Conservation (phyloP, 768 basidiomycete genomes). For the Phlebiopsis flavidoalba region DNA sequence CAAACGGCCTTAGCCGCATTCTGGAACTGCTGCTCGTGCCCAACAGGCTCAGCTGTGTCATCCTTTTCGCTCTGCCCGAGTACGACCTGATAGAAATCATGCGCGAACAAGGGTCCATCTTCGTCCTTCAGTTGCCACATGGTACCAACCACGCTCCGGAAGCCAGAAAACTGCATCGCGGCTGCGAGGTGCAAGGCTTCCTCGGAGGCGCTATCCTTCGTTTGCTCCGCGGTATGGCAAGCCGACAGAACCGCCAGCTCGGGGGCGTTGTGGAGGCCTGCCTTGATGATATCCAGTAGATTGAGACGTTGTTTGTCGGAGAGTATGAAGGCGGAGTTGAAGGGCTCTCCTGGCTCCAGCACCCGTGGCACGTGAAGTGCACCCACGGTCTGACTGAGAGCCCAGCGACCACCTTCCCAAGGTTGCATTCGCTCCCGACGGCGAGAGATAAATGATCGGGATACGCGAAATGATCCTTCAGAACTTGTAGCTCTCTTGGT, state of each 20-base stretch:
- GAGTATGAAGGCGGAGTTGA: conserved; percentile 23
- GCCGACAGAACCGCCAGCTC: conserved; percentile 42
- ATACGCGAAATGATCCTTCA: not conserved
- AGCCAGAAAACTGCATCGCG: conserved; percentile 32
- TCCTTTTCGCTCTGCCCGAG: not conserved
- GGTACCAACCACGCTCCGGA: conserved; percentile 32
- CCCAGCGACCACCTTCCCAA: conserved; percentile 6
- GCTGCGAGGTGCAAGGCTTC: conserved; percentile 39
- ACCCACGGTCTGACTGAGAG: conserved; percentile 13
- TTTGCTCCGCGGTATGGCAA: conserved; percentile 32
- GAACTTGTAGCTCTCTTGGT: not conserved
- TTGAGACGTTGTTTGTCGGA: conserved; percentile 19
- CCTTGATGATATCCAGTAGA: conserved; percentile 18
- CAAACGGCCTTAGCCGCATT: conserved; percentile 1
- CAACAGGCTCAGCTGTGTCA: not conserved
- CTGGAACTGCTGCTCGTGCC: not conserved
- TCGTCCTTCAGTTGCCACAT: conserved; percentile 39
- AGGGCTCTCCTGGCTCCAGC: conserved; percentile 16
- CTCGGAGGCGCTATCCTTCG: conserved; percentile 27
- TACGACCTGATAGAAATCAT: conserved; percentile 23
- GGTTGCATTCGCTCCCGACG: not conserved
- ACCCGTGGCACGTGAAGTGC: conserved; percentile 27
- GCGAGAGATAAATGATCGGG: not conserved
- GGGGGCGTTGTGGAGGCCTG: conserved; percentile 10
- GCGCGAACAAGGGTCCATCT: conserved; percentile 29